These are phyloP conservation scores for Yamadazyma diddensiae DNA, from an alignment of 1,139 yeast species.

Conservation along the genomic window DNA sequence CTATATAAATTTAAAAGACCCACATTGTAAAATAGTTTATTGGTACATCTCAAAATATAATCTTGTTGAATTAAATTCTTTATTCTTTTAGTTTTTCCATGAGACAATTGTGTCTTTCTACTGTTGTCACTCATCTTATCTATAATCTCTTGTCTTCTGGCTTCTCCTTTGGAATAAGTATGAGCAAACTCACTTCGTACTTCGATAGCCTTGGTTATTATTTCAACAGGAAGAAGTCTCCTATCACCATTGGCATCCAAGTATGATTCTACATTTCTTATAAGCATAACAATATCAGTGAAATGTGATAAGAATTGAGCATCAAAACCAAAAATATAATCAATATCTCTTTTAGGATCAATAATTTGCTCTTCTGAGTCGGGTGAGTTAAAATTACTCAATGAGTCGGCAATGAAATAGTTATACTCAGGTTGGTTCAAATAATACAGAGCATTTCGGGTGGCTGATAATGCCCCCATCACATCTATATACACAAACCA, in stretches of 20 bases:
- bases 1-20: constrained; percentile 58
- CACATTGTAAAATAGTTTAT: constrained; percentile 51
- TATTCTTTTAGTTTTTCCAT: constrained; percentile 7
- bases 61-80: constrained; percentile 30
- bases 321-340: constrained; percentile 60
- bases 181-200: constrained; percentile 36
- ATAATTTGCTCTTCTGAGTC: constrained; percentile 9
- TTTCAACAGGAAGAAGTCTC: constrained; percentile 27
- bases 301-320: constrained; percentile 49
- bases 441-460: constrained; percentile 30
- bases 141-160: constrained; percentile 30
- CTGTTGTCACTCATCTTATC: constrained; percentile 18
- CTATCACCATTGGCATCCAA: constrained; percentile 4
- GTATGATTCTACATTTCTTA: constrained; percentile 34
- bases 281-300: constrained; percentile 43
- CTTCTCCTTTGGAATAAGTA: constrained; percentile 34
- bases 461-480: constrained; percentile 55
- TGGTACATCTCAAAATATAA: constrained; percentile 48
- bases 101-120: background rate
- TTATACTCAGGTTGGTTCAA: constrained; percentile 15
- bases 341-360: constrained; percentile 46
- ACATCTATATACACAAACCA: constrained; percentile 75
- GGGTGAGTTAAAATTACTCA: constrained; percentile 12
- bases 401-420: constrained; percentile 16
- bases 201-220: constrained; percentile 46